Evolutionary conservation across 2,329 filamentous ascomycete genomes (phyloP).

Genomic region (Tolypocladium album): DNA sequence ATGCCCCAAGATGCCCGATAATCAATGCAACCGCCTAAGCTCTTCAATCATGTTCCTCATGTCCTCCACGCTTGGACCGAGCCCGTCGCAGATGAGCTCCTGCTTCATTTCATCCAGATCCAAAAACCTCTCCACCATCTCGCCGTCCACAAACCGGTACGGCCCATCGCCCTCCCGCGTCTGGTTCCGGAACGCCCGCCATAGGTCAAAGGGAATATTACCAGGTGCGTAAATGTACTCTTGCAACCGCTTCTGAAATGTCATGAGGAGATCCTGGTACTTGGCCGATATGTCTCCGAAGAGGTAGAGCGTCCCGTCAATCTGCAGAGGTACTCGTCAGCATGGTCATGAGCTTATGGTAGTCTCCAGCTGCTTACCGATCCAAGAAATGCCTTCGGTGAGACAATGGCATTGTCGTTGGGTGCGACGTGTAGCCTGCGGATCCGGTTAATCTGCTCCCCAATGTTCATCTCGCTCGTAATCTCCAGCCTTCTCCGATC

Average conservation of each 20-base stretch:
- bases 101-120: constrained; percentile 53
- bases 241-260: constrained; percentile 64
- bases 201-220: constrained; percentile 63
- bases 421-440: constrained; percentile 59
- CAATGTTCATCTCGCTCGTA: constrained; percentile 72
- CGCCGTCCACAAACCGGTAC: constrained; percentile 82
- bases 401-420: constrained; percentile 53
- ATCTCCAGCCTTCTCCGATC: constrained; percentile 62
- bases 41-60: constrained; percentile 53
- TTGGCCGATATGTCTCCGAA: constrained; percentile 66
- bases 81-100: constrained; percentile 39
- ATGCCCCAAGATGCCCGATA: not conserved
- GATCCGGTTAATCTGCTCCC: constrained; percentile 90
- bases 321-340: constrained; percentile 33
- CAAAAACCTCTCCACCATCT: constrained; percentile 78
- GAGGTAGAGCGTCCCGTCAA: constrained; percentile 85
- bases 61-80: constrained; percentile 50
- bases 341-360: not conserved
- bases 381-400: constrained; percentile 76
- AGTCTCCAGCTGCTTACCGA: constrained; percentile 50
- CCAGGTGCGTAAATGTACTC: constrained; percentile 58
- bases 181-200: constrained; percentile 70
- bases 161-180: constrained; percentile 67
- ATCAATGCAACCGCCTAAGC: constrained; percentile 50
- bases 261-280: constrained; percentile 71